Conservation (phyloP, 331 rosid species). For the Erythrophleum ivorense region DNA sequence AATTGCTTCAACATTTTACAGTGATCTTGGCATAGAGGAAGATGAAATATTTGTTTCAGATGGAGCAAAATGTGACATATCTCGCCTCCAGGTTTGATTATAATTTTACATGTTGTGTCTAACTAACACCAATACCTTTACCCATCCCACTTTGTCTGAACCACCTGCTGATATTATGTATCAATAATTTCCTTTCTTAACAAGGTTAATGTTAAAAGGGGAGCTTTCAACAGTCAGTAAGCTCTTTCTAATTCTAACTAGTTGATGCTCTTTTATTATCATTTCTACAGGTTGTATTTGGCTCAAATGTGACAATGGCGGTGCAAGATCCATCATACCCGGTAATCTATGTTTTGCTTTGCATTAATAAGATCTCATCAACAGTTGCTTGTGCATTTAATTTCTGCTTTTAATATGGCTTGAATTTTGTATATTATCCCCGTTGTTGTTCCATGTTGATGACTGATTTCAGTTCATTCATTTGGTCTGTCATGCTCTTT, state of each 20-base stretch:
- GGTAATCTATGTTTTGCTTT: slow-evolving; percentile 45
- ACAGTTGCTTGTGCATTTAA: neutral
- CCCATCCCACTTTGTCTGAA: neutral
- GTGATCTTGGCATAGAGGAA: slow-evolving; percentile 52
- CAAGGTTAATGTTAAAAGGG: neutral
- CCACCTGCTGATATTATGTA: slow-evolving; percentile 13
- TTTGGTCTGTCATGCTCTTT: neutral
- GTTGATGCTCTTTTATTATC: slow-evolving; percentile 5
- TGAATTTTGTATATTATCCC: neutral
- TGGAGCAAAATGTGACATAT: slow-evolving; percentile 79
- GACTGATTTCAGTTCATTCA: neutral
- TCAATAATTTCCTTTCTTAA: slow-evolving; percentile 11
- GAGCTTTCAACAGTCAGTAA: neutral
- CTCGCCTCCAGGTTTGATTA: slow-evolving; percentile 91
- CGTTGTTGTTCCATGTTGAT: neutral
- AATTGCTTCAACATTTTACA: slow-evolving; percentile 58
- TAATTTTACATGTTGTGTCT: slow-evolving; percentile 3
- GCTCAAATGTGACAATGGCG: slow-evolving; percentile 80
- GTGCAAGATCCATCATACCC: slow-evolving; percentile 99
- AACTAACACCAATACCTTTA: slow-evolving; percentile 17
- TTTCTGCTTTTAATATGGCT: neutral
- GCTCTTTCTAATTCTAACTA: slow-evolving; percentile 10
- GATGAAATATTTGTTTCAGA: slow-evolving; percentile 71
- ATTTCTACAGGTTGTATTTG: slow-evolving; percentile 74
- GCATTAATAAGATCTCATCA: neutral